Percentiles rank a stretch among this genome's conserved stretches.
Conservation (phyloP, 495 filamentous ascomycete species). For the Chaetomidium leptoderma region DNA sequence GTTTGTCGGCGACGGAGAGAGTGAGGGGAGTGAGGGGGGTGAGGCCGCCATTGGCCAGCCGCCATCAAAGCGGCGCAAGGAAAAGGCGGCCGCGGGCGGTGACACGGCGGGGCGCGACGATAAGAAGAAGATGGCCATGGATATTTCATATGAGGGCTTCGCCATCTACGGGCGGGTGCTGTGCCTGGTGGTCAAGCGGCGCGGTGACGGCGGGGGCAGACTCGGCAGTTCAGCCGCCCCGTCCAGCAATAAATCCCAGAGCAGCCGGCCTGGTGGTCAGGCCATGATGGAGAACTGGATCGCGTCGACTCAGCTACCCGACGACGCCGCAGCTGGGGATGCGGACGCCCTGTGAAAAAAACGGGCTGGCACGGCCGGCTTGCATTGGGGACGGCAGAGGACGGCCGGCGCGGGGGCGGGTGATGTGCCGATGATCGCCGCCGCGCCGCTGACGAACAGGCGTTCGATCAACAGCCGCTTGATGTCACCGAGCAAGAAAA, state of each 20-base stretch:
- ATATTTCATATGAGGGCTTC: conserved; percentile 90
- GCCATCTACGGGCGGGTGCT: conserved; percentile 88
- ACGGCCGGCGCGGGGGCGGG: neutral
- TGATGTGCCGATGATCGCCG: neutral
- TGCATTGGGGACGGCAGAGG: neutral
- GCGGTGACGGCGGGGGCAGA: conserved; percentile 31
- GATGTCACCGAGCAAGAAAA: conserved; percentile 13
- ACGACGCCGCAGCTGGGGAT: conserved; percentile 33
- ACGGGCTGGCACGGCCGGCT: neutral
- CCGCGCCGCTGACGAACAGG: neutral
- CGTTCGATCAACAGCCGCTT: conserved; percentile 4
- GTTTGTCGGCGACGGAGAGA: conserved; percentile 31
- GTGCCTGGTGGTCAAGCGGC: conserved; percentile 77
- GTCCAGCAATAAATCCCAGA: conserved; percentile 27
- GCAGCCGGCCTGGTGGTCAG: conserved; percentile 51
- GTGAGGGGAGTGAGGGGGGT: conserved; percentile 25
- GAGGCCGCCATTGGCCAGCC: conserved; percentile 26
- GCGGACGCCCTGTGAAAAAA: conserved; percentile 21
- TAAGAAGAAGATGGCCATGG: conserved; percentile 81
- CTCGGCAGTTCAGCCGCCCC: conserved; percentile 28
- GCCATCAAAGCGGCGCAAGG: conserved; percentile 48
- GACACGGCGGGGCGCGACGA: conserved; percentile 55
- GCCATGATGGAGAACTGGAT: conserved; percentile 95
- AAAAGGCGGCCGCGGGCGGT: conserved; percentile 24
- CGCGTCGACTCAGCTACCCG: conserved; percentile 60